Percentiles rank a stretch among this genome's conserved stretches.
phyloP scores from a whole-genome alignment of 2,329 filamentous ascomycete species.

The Penicillium sp. region DNA sequence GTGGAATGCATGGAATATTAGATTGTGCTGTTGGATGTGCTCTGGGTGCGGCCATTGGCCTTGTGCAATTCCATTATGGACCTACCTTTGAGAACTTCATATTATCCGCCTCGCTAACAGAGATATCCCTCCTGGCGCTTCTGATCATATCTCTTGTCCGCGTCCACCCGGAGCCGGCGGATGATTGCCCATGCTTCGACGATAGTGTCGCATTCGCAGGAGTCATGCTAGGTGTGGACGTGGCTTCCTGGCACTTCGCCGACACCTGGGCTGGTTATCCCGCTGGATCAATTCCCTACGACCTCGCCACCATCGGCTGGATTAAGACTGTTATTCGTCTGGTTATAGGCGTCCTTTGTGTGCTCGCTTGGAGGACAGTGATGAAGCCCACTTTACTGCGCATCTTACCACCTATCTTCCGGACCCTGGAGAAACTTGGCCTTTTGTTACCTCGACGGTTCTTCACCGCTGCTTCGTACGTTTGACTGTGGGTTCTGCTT shows the following conservation, averaged over 20 bases:
- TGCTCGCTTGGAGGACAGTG: conserved; percentile 85
- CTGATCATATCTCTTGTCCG: conserved; percentile 74
- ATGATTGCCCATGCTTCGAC: conserved; percentile 96
- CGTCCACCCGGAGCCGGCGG: conserved; percentile 91
- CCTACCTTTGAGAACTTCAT: conserved; percentile 69
- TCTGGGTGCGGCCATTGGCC: conserved; percentile 66
- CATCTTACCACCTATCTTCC: conserved; percentile 79
- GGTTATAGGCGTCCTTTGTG: conserved; percentile 73
- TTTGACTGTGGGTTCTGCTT: conserved; percentile 15
- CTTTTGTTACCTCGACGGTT: conserved; percentile 82
- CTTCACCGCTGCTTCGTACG: conserved; percentile 79
- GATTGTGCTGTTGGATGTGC: conserved; percentile 81
- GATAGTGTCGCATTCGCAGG: conserved; percentile 92
- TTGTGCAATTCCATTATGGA: conserved; percentile 56
- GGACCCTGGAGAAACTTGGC: conserved; percentile 75
- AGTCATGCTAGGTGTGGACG: conserved; percentile 79
- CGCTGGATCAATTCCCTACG: conserved; percentile 63
- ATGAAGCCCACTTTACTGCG: conserved; percentile 83
- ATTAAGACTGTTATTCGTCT: conserved; percentile 65
- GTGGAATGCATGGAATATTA: conserved; percentile 96
- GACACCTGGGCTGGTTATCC: conserved; percentile 55
- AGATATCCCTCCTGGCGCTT: conserved; percentile 63
- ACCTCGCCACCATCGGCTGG: conserved; percentile 66
- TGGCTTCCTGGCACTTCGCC: conserved; percentile 80
- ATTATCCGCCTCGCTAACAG: conserved; percentile 62